Percentiles rank a stretch among this genome's conserved stretches.
phyloP scores from a whole-genome alignment of 768 basidiomycete genomes.

The Naematelia aurantialba region DNA sequence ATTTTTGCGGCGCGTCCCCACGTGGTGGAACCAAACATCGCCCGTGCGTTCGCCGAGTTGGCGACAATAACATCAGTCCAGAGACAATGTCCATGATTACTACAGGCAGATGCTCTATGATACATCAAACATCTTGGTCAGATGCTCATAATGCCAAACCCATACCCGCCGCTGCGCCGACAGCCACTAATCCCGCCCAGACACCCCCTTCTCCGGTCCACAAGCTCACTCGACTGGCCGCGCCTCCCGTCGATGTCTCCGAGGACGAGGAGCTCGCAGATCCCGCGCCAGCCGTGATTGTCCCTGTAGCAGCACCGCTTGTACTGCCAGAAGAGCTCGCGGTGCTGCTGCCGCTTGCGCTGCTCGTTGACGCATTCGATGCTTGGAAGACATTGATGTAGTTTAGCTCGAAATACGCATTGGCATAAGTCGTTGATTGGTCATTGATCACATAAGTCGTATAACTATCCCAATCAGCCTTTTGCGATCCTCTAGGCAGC shows the following conservation, averaged over 20 bases:
- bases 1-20: not conserved
- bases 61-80: too few species aligned
- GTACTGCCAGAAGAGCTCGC: slow-evolving; percentile 2
- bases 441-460: slow-evolving; percentile 61
- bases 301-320: slow-evolving; percentile 7
- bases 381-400: slow-evolving; percentile 58
- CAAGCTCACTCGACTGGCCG: not conserved
- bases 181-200: not conserved
- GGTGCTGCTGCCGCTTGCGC: not conserved
- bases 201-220: not conserved
- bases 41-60: too few species aligned
- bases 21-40: slow-evolving; percentile 19
- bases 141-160: not conserved
- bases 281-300: slow-evolving; percentile 13
- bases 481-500: too few species aligned
- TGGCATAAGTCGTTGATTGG: slow-evolving; percentile 28
- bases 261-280: not conserved
- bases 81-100: not conserved
- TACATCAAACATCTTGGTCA: not conserved
- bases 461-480: slow-evolving; percentile 54
- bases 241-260: not conserved
- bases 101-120: not conserved
- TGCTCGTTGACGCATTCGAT: slow-evolving; percentile 4
- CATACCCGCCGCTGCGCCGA: not conserved
- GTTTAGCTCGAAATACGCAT: slow-evolving; percentile 61